Percentiles rank a stretch among this genome's conserved stretches.
phyloP scores from a whole-genome alignment of 495 filamentous ascomycete species.

The Hypoxylon rickii region DNA sequence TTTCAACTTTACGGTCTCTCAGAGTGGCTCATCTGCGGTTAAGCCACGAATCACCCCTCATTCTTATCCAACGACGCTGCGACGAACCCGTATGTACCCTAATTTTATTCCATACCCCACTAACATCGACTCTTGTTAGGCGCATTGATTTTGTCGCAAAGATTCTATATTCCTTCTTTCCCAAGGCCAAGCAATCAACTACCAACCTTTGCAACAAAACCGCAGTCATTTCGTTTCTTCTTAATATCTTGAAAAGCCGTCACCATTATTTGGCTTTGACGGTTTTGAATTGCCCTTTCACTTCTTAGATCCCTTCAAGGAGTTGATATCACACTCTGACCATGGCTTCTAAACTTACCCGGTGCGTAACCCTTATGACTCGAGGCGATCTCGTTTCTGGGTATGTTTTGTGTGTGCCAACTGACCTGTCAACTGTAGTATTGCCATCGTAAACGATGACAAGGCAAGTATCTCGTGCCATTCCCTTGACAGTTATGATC shows the following conservation, averaged over 20 bases:
- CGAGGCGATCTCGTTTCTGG: constrained; percentile 1
- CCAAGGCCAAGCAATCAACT: background rate
- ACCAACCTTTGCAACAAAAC: too few species aligned
- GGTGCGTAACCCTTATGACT: constrained; percentile 27
- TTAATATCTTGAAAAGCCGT: too few species aligned
- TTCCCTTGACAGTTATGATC: constrained; percentile 1
- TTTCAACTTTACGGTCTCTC: constrained; percentile 14
- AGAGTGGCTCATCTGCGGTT: constrained; percentile 19
- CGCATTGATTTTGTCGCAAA: constrained; percentile 32
- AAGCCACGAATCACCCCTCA: constrained; percentile 27
- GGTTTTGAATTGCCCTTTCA: constrained; percentile 20
- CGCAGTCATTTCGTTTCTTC: constrained; percentile 8
- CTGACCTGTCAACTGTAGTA: constrained; percentile 57
- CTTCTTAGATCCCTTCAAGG: background rate
- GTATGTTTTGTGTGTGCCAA: constrained; percentile 8
- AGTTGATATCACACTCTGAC: constrained; percentile 18
- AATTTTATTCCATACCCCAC: constrained; percentile 35
- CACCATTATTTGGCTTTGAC: too few species aligned
- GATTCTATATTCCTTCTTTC: background rate
- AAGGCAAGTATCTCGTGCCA: constrained; percentile 68
- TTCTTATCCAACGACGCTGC: background rate
- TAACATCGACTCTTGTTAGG: constrained; percentile 10
- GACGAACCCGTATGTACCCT: constrained; percentile 30
- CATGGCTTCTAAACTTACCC: constrained; percentile 49
- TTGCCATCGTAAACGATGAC: constrained; percentile 96